Percentiles rank a stretch among this genome's conserved stretches.
These are phyloP conservation scores for Poa annua DNA, from an alignment of 176 grass and related monocot species.

Conservation along the genomic window DNA sequence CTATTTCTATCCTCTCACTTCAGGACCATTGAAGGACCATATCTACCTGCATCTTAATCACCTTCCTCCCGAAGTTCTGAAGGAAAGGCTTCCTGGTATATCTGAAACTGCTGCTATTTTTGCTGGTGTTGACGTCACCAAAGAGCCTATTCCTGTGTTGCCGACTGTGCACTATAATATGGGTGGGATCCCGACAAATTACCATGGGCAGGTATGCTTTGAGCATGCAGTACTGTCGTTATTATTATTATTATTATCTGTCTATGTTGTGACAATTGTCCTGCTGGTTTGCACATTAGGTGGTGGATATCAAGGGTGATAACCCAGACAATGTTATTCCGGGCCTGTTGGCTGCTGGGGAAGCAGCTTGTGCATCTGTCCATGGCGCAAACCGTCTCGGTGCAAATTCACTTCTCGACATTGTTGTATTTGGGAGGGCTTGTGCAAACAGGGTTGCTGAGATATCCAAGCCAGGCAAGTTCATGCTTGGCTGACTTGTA, in stretches of 20 bases:
- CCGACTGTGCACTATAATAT: constrained; percentile 99
- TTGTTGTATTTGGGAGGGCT: constrained; percentile 84
- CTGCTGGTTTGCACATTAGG: constrained; percentile 48
- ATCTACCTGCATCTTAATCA: constrained; percentile 88
- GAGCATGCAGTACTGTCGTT: neutral
- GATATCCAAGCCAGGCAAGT: constrained; percentile 66
- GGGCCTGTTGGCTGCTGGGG: constrained; percentile 76
- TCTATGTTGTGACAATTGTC: neutral
- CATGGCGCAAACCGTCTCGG: constrained; percentile 81
- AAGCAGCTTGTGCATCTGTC: constrained; percentile 83
- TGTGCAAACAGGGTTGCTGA: constrained; percentile 81
- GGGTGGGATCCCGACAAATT: constrained; percentile 98
- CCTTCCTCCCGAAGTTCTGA: constrained; percentile 81
- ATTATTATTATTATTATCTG: neutral
- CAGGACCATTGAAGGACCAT: constrained; percentile 93
- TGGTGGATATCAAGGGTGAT: constrained; percentile 67
- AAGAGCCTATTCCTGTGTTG: constrained; percentile 97
- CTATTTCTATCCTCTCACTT: neutral
- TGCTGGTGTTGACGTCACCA: constrained; percentile 93
- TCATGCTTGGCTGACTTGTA: constrained; percentile 19
- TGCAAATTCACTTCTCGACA: constrained; percentile 84
- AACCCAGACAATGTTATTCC: constrained; percentile 63
- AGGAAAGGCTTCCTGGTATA: constrained; percentile 97
- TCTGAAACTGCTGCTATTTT: constrained; percentile 99
- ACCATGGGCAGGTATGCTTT: constrained; percentile 77